Evolutionary conservation across 148 eudicot genomes (phyloP).

Genomic region (Cornus kousa): DNA sequence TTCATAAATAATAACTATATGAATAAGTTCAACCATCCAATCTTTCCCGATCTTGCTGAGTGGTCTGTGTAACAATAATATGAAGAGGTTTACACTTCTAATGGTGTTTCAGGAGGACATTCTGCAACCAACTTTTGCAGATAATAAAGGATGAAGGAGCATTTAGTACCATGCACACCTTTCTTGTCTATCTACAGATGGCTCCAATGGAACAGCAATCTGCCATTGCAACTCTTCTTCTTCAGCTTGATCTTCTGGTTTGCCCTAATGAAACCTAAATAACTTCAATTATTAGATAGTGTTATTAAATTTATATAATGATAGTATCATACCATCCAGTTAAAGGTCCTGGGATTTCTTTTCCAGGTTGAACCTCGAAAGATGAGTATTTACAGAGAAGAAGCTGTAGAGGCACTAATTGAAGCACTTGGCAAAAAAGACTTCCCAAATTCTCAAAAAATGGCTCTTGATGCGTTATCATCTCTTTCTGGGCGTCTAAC

Average conservation of each 20-base stretch:
- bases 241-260: conserved; percentile 65
- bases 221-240: conserved; percentile 45
- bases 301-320: background rate
- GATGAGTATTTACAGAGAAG: conserved; percentile 65
- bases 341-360: background rate
- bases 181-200: conserved; percentile 54
- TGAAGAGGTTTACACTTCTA: conserved; percentile 6
- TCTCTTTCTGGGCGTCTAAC: conserved; percentile 43
- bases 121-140: conserved; percentile 38
- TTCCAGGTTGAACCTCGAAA: conserved; percentile 47
- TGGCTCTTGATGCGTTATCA: conserved; percentile 43
- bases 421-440: conserved; percentile 42
- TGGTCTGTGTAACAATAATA: background rate
- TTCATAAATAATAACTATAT: background rate
- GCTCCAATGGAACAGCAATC: conserved; percentile 65
- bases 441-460: conserved; percentile 46
- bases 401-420: conserved; percentile 48
- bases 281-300: background rate
- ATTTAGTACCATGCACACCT: conserved; percentile 57
- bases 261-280: conserved; percentile 12
- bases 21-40: background rate
- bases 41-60: background rate
- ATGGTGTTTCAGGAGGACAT: conserved; percentile 39
- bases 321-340: background rate
- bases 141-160: conserved; percentile 54